Base-by-base conservation (phyloP, 2,329 filamentous ascomycete species). In the Trichoderma hamatum region DNA sequence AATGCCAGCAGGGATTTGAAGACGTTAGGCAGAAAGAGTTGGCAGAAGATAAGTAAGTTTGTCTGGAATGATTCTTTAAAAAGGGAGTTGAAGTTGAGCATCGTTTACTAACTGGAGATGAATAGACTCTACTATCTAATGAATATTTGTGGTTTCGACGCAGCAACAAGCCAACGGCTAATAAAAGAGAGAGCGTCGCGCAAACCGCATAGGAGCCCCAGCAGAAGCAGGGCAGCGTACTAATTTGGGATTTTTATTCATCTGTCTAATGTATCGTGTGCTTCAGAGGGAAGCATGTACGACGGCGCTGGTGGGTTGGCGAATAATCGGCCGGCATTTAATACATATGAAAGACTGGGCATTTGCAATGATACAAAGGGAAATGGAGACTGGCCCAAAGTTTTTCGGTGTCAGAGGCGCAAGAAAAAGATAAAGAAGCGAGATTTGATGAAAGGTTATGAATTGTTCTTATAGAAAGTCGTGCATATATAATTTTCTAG, bases 1-100 rank as follows among this genome's bases (percentile, higher is more conserved):
- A 89, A 74, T 92, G 91, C 76, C 89, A 93, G 78, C 84, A 90
- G 72, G 86, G 89, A 71, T 95, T 96, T 79, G 89, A 92, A 75
- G 86, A 88, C 70, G 86, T 93, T 76, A 90, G 90, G 80, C 85
- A 86, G 75, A 85, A 86, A 76, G 86, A 94, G 77, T 87, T 88
- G 55, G 85, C 84, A 63, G 89, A 91, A 74, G 92, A 93, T 74
- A 95, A 92, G 94, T 97, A 82, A 86, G 90, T 21, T 5, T 39
- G 58, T 62, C n/a, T 5, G 28, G 11, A 13, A 13, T 7, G 11
- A 26, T 34, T 51, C 39, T 19, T 43, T 43, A 16, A 7, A 43
- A 19, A 24, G 32, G 13, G 32, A 30, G 2, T 34, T 34, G 1
- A 2, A 16, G 1, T 5, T 10, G 28, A 32, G 26, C 26, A 39